phyloP scores from a whole-genome alignment of 305 asterid genomes.

The Fraxinus latifolia region DNA sequence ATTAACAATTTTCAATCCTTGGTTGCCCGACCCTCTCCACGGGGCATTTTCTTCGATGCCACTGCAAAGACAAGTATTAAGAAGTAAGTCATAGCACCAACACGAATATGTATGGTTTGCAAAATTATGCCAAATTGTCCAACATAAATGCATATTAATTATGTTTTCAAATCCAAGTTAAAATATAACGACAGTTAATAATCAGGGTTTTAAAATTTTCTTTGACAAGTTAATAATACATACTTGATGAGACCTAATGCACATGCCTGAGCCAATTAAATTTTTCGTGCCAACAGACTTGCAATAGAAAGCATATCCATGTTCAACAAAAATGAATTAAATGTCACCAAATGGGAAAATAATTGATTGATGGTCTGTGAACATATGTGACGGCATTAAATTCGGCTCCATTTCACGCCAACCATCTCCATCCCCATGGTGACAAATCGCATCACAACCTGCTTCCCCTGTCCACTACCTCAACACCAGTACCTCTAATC shows the following conservation, averaged over 20 bases:
- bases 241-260: neutral
- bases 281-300: neutral
- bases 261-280: neutral
- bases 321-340: neutral
- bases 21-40: conserved; percentile 76
- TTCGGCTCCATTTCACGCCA: neutral
- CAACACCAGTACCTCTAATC: neutral
- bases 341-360: neutral
- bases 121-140: neutral
- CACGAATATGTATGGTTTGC: neutral
- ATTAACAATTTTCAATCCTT: conserved; percentile 35
- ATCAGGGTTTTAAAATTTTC: neutral
- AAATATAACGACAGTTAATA: neutral
- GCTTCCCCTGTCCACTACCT: neutral
- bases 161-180: neutral
- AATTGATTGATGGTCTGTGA: neutral
- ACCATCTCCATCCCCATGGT: neutral
- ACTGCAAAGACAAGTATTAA: conserved; percentile 36
- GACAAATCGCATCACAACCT: neutral
- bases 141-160: neutral
- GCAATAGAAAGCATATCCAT: neutral
- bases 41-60: conserved; percentile 86
- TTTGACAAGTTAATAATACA: neutral
- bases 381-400: neutral
- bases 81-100: conserved; percentile 9